These are phyloP conservation scores for Prunus padus DNA, from an alignment of 306 rosid genomes.

Conservation along the genomic window DNA sequence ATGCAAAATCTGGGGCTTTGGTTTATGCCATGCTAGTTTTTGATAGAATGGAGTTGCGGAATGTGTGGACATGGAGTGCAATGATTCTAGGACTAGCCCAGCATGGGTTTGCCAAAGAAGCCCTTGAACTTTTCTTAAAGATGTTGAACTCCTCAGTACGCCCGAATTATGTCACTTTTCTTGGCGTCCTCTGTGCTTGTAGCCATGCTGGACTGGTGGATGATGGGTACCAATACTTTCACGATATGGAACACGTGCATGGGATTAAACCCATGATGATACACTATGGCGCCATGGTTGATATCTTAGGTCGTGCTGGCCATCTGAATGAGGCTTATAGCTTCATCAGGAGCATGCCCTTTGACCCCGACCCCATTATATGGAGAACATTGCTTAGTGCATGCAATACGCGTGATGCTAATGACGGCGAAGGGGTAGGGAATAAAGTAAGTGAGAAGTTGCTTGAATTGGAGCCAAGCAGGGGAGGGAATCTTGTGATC, in stretches of 20 bases:
- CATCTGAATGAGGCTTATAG: conserved; percentile 63
- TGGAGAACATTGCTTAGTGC: conserved; percentile 90
- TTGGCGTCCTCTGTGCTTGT: conserved; percentile 86
- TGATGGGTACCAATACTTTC: conserved; percentile 58
- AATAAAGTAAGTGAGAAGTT: conserved; percentile 59
- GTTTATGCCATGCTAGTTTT: conserved; percentile 57
- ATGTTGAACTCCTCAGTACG: conserved; percentile 42
- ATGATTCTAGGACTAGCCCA: conserved; percentile 88
- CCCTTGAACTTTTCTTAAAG: conserved; percentile 51
- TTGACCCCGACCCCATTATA: conserved; percentile 61
- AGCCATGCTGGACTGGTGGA: conserved; percentile 81
- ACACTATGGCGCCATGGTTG: conserved; percentile 89
- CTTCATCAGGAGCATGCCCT: conserved; percentile 60
- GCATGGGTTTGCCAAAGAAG: conserved; percentile 77
- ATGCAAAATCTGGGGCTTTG: conserved; percentile 74
- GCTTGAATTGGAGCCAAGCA: conserved; percentile 74
- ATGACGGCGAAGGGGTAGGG: conserved; percentile 48
- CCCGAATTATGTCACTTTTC: conserved; percentile 80
- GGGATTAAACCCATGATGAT: conserved; percentile 67
- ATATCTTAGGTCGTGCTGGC: conserved; percentile 74
- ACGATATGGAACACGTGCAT: conserved; percentile 59
- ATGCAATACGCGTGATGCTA: conserved; percentile 46
- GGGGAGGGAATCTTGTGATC: conserved; percentile 76
- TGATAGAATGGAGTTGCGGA: conserved; percentile 50
- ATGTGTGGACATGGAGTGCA: conserved; percentile 97